Evolutionary conservation across 2,329 filamentous ascomycete species (phyloP).

Genomic region (Pseudogymnoascus sp.): DNA sequence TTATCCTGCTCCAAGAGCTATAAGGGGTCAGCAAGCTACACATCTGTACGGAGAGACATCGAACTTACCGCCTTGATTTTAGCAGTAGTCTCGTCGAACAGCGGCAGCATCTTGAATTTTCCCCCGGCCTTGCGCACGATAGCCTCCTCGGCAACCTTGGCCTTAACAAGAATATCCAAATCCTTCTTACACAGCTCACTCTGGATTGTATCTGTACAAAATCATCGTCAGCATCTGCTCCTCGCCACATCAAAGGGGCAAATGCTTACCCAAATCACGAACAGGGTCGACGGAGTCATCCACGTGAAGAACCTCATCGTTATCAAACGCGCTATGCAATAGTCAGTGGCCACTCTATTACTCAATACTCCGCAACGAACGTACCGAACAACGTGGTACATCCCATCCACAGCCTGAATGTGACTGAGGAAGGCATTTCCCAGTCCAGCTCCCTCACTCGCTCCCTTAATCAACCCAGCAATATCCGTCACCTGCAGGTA

Average conservation of each 20-base stretch:
- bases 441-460: conserved; percentile 37
- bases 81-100: conserved; percentile 36
- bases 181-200: conserved; percentile 37
- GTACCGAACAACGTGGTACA: conserved; percentile 38
- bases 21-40: neutral
- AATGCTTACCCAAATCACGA: conserved; percentile 33
- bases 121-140: conserved; percentile 37
- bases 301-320: conserved; percentile 39
- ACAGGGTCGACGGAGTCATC: conserved; percentile 40
- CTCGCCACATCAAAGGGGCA: neutral
- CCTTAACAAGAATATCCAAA: conserved; percentile 34
- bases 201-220: conserved; percentile 31
- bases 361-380: neutral
- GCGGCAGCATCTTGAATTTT: conserved; percentile 39
- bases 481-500: conserved; percentile 40
- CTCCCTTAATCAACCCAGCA: conserved; percentile 38
- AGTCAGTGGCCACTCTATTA: neutral
- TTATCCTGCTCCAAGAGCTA: conserved; percentile 34
- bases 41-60: neutral
- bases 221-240: conserved; percentile 13
- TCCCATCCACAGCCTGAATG: conserved; percentile 39
- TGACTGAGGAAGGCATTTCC: conserved; percentile 40
- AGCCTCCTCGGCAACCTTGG: conserved; percentile 33
- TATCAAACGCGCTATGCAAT: conserved; percentile 33
- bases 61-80: conserved; percentile 32